Conservation (phyloP, 2,329 filamentous ascomycete species). For the Aquanectria penicillioides region DNA sequence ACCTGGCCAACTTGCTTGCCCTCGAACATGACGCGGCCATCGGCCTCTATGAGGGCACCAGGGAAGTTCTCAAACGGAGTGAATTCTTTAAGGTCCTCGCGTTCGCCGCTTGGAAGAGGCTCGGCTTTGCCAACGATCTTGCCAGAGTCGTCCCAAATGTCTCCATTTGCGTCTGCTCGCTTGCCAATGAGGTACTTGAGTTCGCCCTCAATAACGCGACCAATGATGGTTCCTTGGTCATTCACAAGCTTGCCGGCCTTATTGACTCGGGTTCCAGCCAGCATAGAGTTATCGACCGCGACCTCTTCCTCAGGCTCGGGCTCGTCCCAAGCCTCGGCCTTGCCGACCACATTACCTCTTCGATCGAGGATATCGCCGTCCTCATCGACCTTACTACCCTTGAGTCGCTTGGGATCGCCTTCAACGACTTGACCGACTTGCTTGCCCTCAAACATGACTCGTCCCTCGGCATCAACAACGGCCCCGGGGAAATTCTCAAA, state of each 20-base stretch:
- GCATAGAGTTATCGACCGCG: constrained; percentile 56
- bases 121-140: constrained; percentile 75
- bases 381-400: constrained; percentile 73
- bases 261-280: constrained; percentile 67
- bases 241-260: constrained; percentile 68
- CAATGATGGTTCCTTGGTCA: constrained; percentile 64
- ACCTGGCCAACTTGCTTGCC: constrained; percentile 76
- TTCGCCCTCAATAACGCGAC: constrained; percentile 71
- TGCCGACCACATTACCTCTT: constrained; percentile 73
- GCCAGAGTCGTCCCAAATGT: constrained; percentile 77
- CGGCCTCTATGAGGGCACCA: constrained; percentile 61
- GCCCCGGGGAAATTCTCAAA: constrained; percentile 80
- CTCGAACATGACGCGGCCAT: constrained; percentile 62
- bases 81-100: constrained; percentile 57
- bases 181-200: constrained; percentile 71
- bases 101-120: constrained; percentile 63
- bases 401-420: constrained; percentile 71
- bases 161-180: constrained; percentile 71
- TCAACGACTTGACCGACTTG: constrained; percentile 71
- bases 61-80: constrained; percentile 69
- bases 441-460: too few relatives aligned
- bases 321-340: constrained; percentile 75
- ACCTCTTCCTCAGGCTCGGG: constrained; percentile 29
- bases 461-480: background rate
- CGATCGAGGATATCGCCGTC: constrained; percentile 76